Conservation (phyloP, 2,329 filamentous ascomycete species). For the Cladorrhinum sp. region DNA sequence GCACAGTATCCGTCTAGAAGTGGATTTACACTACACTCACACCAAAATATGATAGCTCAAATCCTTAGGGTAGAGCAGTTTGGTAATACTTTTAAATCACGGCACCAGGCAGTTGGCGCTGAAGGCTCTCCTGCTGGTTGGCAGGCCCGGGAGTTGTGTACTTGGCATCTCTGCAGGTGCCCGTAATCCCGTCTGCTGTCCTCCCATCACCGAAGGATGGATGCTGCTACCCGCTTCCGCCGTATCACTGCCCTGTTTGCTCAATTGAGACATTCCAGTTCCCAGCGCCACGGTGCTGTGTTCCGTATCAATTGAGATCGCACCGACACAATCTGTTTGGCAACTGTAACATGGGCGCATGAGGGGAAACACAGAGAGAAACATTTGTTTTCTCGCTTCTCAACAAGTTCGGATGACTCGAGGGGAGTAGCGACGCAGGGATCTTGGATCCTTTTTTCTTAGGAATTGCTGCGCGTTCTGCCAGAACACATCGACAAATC, state of each 20-base stretch:
- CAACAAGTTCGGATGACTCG: not conserved
- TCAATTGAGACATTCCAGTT: conserved; percentile 1
- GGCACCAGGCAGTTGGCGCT: not conserved
- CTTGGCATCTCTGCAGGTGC: not conserved
- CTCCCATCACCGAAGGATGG: not conserved
- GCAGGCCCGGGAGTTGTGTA: not conserved
- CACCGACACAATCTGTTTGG: conserved; percentile 1
- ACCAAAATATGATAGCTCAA: not conserved
- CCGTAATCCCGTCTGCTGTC: not conserved
- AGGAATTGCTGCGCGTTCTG: no score
- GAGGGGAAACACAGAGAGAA: not conserved
- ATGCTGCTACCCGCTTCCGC: not conserved
- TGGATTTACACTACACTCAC: not conserved
- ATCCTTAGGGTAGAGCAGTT: not conserved
- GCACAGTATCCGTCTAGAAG: not conserved
- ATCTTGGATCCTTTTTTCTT: not conserved
- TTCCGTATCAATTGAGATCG: not conserved
- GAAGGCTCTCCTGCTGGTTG: not conserved
- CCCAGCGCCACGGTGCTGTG: conserved; percentile 5
- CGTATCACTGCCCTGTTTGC: not conserved
- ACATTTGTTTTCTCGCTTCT: not conserved
- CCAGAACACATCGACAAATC: not conserved
- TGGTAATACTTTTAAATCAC: not conserved
- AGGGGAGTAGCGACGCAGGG: not conserved
- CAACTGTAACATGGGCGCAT: not conserved